Evolutionary conservation across 75 land plant species (phyloP), one percentile per base, ranked within the genome.

Genomic region (Pinus tabuliformis): DNA sequence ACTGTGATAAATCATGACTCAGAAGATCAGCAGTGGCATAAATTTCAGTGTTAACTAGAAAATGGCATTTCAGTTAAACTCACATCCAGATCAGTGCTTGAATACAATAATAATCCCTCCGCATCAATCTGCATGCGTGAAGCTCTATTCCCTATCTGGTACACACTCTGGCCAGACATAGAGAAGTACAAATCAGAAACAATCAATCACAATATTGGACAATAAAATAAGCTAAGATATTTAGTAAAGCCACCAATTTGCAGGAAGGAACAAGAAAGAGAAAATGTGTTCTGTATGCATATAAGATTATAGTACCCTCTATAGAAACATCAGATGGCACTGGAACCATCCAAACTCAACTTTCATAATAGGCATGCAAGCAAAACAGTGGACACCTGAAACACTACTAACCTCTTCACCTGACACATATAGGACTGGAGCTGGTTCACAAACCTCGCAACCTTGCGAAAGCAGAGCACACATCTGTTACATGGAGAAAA

Each of bases 31-130:
- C 52, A 45, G 52, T 45, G 8, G 52, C 8, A 45, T 45, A 45
- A 45, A 45, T 45, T 45, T 45, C 8, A 45, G 11, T 45, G 11
- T 45, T 42, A 11, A 24, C 18, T 56, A 72, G 33, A 72, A 72
- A 72, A 72, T 24, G 57, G 14, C 14, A 72, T 3, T 26, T 72
- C 18, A 72, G 28, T 72, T 49, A 11, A 33, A 52, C 45, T 59
- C 52, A 95, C 99, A 94, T 94, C 95, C 80, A 96, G 76, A 82
- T 92, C 91, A 75, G 95, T 94, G 66, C 93, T 89, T 61, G 99
- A 94, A 76, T 89, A 90, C 63, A 96, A 61, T 72, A 71, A 92
- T 58, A 96, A 81, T 9, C 87, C 85, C 30, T 85, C 77, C 22
- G 91, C 76, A 21, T 71, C 77, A 77, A 96, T 91, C 12, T 75